A percentile compares a stretch with the other conserved stretches of the same genome.
phyloP scores from a whole-genome alignment of 2,329 filamentous ascomycete genomes.

The Aspergillus pseudotamarii region DNA sequence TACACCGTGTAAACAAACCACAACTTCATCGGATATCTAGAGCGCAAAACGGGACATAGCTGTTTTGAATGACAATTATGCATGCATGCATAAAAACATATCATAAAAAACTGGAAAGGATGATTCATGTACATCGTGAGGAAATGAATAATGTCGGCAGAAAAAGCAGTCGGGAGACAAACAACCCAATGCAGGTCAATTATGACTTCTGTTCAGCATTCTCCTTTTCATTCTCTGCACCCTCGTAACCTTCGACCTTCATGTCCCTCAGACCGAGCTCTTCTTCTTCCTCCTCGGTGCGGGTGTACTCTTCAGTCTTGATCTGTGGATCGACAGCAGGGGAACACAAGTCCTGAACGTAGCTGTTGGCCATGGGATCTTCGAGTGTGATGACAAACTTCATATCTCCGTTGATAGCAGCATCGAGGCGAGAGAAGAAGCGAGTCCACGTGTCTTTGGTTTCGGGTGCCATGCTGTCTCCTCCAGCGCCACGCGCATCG shows the following conservation, averaged over 20 bases:
- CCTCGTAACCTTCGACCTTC: constrained; percentile 84
- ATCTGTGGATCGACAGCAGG: constrained; percentile 85
- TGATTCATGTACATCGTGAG: constrained; percentile 27
- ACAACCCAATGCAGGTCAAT: constrained; percentile 16
- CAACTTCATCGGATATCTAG: constrained; percentile 26
- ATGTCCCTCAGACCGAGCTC: constrained; percentile 90
- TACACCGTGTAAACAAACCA: constrained; percentile 14
- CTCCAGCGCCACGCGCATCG: constrained; percentile 60
- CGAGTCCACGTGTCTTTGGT: constrained; percentile 73
- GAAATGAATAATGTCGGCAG: constrained; percentile 23
- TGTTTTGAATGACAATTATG: not conserved
- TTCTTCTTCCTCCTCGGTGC: constrained; percentile 91
- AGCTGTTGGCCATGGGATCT: constrained; percentile 89
- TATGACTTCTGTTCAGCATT: constrained; percentile 31
- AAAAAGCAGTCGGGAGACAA: constrained; percentile 15
- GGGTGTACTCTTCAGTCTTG: constrained; percentile 76
- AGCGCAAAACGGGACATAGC: constrained; percentile 16
- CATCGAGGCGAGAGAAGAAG: constrained; percentile 78
- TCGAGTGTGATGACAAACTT: constrained; percentile 81
- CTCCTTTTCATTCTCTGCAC: constrained; percentile 34
- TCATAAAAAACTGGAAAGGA: constrained; percentile 12
- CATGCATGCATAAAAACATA: constrained; percentile 13
- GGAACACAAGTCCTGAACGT: constrained; percentile 82
- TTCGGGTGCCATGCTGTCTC: constrained; percentile 72
- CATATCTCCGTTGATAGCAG: constrained; percentile 77